Evolutionary conservation across 345 rosid genomes (phyloP).

Genomic region (Syzygium grande): DNA sequence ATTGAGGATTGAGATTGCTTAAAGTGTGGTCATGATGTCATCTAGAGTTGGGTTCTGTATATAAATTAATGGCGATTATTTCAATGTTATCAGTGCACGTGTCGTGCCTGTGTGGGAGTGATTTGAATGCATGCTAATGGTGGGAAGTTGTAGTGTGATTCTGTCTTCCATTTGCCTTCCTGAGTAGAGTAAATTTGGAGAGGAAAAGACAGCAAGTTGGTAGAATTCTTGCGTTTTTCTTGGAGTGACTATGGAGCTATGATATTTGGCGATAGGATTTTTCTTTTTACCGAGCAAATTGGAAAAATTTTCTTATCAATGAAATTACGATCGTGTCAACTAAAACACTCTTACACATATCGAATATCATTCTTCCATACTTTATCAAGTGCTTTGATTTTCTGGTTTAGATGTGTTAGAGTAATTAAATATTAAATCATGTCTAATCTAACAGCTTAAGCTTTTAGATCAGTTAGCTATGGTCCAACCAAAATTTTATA

Average conservation of each 20-base stretch:
- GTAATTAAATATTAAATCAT: too few species aligned
- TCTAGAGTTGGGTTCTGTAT: neutral
- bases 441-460: too few species aligned
- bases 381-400: too few species aligned
- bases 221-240: neutral
- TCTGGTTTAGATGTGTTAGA: too few species aligned
- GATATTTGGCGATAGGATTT: neutral
- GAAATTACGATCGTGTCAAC: neutral
- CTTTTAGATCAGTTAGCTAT: too few species aligned
- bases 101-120: rapidly evolving
- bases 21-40: neutral
- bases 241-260: neutral
- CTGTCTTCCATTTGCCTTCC: neutral
- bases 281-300: neutral
- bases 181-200: neutral
- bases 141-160: rapidly evolving
- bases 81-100: neutral
- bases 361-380: too few species aligned
- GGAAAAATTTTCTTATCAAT: neutral
- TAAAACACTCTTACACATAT: too few species aligned
- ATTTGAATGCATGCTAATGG: neutral
- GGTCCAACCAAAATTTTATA: too few species aligned
- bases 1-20: neutral
- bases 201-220: neutral
- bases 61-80: neutral